Evolutionary conservation across 257 asterid genomes (phyloP).

Genomic region (Solanum clarkiae): DNA sequence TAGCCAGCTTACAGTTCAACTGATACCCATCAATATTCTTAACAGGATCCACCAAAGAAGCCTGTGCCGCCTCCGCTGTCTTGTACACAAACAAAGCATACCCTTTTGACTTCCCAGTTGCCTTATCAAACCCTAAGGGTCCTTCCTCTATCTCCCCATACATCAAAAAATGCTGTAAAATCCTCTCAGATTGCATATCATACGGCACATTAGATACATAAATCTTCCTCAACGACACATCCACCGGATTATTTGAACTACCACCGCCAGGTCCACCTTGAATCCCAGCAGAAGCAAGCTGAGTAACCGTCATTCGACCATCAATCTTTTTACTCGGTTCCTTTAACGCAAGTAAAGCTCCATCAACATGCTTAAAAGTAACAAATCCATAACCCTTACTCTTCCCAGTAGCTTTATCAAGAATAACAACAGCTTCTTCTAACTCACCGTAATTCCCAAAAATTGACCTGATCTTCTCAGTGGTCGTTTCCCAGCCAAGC

Average conservation of each 20-base stretch:
- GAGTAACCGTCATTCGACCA: conserved; percentile 76
- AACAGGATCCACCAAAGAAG: conserved; percentile 50
- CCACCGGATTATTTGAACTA: conserved; percentile 31
- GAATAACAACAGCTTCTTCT: conserved; percentile 74
- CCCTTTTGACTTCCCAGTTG: conserved; percentile 78
- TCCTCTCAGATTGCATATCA: conserved; percentile 65
- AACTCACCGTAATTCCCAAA: conserved; percentile 59
- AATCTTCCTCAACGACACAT: conserved; percentile 66
- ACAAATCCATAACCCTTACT: conserved; percentile 71
- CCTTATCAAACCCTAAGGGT: conserved; percentile 77
- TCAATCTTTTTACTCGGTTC: conserved; percentile 79
- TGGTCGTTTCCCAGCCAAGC: conserved; percentile 83
- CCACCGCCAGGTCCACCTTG: conserved; percentile 42
- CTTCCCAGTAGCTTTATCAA: conserved; percentile 66
- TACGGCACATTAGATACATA: conserved; percentile 69
- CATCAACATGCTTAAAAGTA: conserved; percentile 68
- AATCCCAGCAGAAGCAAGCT: conserved; percentile 68
- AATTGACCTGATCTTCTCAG: conserved; percentile 49
- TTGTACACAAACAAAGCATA: conserved; percentile 76
- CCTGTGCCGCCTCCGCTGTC: conserved; percentile 60
- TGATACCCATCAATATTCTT: conserved; percentile 74
- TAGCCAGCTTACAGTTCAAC: conserved; percentile 64
- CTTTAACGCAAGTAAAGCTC: conserved; percentile 63
- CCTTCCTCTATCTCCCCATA: conserved; percentile 93
- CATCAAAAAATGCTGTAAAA: conserved; percentile 57